Evolutionary conservation across 148 eudicot species (phyloP).

Genomic region (Silene uniflora): DNA sequence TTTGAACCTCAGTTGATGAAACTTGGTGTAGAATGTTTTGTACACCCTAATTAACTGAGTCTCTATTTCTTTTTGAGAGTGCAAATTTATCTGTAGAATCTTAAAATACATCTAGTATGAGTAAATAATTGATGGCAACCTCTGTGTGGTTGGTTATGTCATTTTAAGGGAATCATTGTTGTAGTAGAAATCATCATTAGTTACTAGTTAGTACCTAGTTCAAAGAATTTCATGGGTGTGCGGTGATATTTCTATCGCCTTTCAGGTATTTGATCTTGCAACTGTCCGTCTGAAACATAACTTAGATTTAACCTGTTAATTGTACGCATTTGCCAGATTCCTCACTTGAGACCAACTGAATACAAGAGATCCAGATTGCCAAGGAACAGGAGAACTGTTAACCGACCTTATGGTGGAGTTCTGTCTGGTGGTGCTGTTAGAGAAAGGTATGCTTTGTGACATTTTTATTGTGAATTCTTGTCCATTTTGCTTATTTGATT

Average conservation of each 20-base stretch:
- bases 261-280: too few relatives aligned
- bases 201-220: too few relatives aligned
- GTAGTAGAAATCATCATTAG: too few relatives aligned
- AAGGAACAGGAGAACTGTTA: slow-evolving; percentile 76
- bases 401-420: slow-evolving; percentile 86
- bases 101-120: too few relatives aligned
- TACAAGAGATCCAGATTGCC: slow-evolving; percentile 73
- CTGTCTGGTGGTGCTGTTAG: slow-evolving; percentile 73
- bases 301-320: not conserved
- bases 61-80: too few relatives aligned
- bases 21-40: not conserved
- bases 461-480: not conserved
- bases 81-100: too few relatives aligned
- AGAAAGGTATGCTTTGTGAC: slow-evolving; percentile 39
- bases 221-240: too few relatives aligned
- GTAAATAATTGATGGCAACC: too few relatives aligned
- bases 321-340: slow-evolving; percentile 42
- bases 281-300: not conserved
- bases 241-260: too few relatives aligned
- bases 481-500: not conserved
- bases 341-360: slow-evolving; percentile 78
- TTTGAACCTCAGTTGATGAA: not conserved
- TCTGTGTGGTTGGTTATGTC: too few relatives aligned
- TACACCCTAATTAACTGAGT: too few relatives aligned
- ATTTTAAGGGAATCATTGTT: too few relatives aligned